Evolutionary conservation across 495 filamentous ascomycete genomes (phyloP).

Genomic region (Aspergillus campestris): DNA sequence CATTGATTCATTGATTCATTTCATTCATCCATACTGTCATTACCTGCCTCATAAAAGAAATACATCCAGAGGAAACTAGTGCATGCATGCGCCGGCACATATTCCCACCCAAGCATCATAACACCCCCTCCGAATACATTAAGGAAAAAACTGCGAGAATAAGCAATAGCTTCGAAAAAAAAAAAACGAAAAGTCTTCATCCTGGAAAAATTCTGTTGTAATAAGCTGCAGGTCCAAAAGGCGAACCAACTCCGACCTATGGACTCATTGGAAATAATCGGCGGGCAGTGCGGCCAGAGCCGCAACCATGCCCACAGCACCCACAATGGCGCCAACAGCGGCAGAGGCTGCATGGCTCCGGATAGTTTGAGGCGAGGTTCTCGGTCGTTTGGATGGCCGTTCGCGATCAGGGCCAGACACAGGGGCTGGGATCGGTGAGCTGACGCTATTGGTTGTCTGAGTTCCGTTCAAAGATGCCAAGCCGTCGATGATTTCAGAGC

Average conservation of each 20-base stretch:
- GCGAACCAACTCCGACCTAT: too few species aligned
- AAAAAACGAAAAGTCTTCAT: neutral
- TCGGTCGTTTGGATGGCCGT: constrained; percentile 26
- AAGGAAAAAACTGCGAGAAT: too few species aligned
- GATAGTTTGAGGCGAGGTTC: constrained; percentile 14
- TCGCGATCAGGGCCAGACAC: constrained; percentile 1
- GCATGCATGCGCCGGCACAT: too few species aligned
- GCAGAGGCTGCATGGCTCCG: constrained; percentile 37
- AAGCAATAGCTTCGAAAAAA: neutral
- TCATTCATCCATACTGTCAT: neutral
- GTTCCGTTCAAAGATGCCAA: neutral
- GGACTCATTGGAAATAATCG: constrained; percentile 23
- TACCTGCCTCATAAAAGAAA: neutral
- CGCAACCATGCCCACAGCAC: constrained; percentile 42
- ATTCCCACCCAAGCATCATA: too few species aligned
- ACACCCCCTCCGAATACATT: too few species aligned
- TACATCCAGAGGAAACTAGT: neutral
- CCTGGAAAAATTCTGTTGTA: too few species aligned
- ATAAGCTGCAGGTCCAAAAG: too few species aligned
- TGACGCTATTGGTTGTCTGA: constrained; percentile 2
- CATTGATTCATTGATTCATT: too few species aligned
- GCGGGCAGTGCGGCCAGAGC: constrained; percentile 37
- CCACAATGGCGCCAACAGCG: constrained; percentile 35
- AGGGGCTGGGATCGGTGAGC: constrained; percentile 1
- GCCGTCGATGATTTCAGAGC: too few species aligned